Percentiles rank a stretch among this genome's conserved stretches.
Conservation (phyloP, 371 early-diverging fungal genomes). For the Apophysomyces variabilis region DNA sequence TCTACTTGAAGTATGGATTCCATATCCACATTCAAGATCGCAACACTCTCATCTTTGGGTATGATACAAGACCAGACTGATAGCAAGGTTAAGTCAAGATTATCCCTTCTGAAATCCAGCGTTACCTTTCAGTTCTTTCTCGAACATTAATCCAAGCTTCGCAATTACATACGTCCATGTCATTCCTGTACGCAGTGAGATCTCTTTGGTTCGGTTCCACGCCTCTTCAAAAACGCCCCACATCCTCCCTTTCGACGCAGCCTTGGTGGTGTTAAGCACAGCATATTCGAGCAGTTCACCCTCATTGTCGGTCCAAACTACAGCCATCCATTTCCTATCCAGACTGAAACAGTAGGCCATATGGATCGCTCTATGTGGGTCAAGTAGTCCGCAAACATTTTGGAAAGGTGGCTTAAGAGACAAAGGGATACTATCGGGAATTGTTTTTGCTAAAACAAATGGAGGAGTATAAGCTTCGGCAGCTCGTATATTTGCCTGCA, state of each 20-base stretch:
- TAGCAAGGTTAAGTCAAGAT: not conserved
- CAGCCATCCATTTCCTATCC: slow-evolving; percentile 59
- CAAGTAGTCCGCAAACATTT: slow-evolving; percentile 35
- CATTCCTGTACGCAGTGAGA: slow-evolving; percentile 28
- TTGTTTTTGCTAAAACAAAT: slow-evolving; percentile 54
- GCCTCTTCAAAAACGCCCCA: slow-evolving; percentile 32
- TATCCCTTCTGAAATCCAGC: not conserved
- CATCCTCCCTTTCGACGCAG: slow-evolving; percentile 10
- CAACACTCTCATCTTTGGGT: slow-evolving; percentile 36
- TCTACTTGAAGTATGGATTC: slow-evolving; percentile 51
- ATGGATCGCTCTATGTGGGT: slow-evolving; percentile 50
- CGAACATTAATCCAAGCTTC: slow-evolving; percentile 46
- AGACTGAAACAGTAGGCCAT: slow-evolving; percentile 62
- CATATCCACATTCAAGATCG: slow-evolving; percentile 55
- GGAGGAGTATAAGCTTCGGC: slow-evolving; percentile 55
- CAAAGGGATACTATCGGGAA: slow-evolving; percentile 45
- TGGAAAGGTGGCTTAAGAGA: slow-evolving; percentile 38
- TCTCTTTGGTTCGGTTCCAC: slow-evolving; percentile 37
- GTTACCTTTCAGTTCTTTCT: slow-evolving; percentile 34
- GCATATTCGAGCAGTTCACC: slow-evolving; percentile 61
- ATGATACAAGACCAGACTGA: slow-evolving; percentile 48
- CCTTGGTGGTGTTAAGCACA: slow-evolving; percentile 23
- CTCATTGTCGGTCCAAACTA: slow-evolving; percentile 65
- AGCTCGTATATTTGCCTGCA: slow-evolving; percentile 22
- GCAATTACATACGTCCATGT: slow-evolving; percentile 35